phyloP scores from a whole-genome alignment of 495 filamentous ascomycete species.

The Penicillium arizonense region DNA sequence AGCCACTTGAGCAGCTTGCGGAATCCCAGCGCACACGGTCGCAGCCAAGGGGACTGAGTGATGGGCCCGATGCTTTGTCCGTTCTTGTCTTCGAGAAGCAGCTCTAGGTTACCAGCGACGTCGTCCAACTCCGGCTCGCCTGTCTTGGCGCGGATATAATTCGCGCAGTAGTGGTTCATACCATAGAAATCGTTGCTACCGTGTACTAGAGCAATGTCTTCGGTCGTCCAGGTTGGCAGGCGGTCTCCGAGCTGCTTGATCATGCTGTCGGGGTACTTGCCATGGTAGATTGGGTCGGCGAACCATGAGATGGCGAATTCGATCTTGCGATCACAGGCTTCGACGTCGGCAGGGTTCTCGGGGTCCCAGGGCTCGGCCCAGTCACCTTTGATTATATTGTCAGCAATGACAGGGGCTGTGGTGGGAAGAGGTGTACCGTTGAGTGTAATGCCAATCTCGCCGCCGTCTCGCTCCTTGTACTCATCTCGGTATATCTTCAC shows the following conservation, averaged over 20 bases:
- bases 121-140: constrained; percentile 58
- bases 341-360: constrained; percentile 45
- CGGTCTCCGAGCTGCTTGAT: constrained; percentile 68
- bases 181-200: constrained; percentile 82
- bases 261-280: constrained; percentile 76
- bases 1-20: constrained; percentile 76
- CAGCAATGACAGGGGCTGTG: neutral
- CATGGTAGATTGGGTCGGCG: constrained; percentile 73
- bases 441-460: constrained; percentile 54
- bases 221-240: constrained; percentile 61
- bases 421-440: constrained; percentile 38
- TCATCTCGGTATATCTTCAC: constrained; percentile 54
- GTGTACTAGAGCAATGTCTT: constrained; percentile 65
- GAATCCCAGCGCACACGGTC: constrained; percentile 70
- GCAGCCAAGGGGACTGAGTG: constrained; percentile 74
- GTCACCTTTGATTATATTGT: constrained; percentile 48
- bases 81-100: constrained; percentile 63
- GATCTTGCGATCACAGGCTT: constrained; percentile 51
- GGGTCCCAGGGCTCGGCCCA: constrained; percentile 57
- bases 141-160: constrained; percentile 73
- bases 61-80: constrained; percentile 70
- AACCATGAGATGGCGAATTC: constrained; percentile 59
- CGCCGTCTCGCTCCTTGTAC: constrained; percentile 45
- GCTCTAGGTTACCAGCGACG: constrained; percentile 68
- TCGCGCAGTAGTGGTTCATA: constrained; percentile 84